Base-by-base conservation (phyloP, 768 basidiomycete genomes). In the Megacollybia marginata region DNA sequence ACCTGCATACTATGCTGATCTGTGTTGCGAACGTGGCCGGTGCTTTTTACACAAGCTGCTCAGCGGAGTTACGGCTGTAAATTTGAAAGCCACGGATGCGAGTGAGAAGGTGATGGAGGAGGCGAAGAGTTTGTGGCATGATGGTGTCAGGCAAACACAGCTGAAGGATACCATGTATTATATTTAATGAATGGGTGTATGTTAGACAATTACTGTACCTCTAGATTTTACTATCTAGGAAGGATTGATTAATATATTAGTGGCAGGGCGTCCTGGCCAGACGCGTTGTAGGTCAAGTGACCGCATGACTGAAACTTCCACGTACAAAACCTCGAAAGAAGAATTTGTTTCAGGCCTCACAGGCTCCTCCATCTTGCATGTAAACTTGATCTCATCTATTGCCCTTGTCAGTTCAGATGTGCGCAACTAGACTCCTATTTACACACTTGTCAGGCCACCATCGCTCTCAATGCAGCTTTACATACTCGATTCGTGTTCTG, bases 301-400 rank as follows among this genome's bases (percentile, higher is more conserved):
- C 23, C 23, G 23, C 23, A 40, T 40, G 38, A 49, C n/a, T n/a
- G n/a, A n/a, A n/a, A n/a, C 12, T 4, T 45, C 51, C 50, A n/a
- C n/a, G n/a, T 94, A 94, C 75, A 92, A 90, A 63, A 55, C 71
- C 8, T 79, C 75, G 9, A 95, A 95, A 65, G 88, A 91, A 68
- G 79, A 78, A 0, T 95, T 93, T 59, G 85, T 92, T 35, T 82
- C 88, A 7, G 79, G 81, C 35, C 78, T 74, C 65, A 74, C 73
- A 1, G 92, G 92, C 1, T 85, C 86, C 0, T 77, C 82, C 2
- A 70, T 93, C 3, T 61, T 61, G 1, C 80, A 84, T 58, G 71
- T 93, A 56, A 88, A 91, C 59, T 55, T 75, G 44, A 69, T 93
- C 23, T 85, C 82, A n/a, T 54, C 70, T 18, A 78, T 80, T 7